phyloP scores from a whole-genome alignment of 805 yeast genomes.

The Candida glaebosa region DNA sequence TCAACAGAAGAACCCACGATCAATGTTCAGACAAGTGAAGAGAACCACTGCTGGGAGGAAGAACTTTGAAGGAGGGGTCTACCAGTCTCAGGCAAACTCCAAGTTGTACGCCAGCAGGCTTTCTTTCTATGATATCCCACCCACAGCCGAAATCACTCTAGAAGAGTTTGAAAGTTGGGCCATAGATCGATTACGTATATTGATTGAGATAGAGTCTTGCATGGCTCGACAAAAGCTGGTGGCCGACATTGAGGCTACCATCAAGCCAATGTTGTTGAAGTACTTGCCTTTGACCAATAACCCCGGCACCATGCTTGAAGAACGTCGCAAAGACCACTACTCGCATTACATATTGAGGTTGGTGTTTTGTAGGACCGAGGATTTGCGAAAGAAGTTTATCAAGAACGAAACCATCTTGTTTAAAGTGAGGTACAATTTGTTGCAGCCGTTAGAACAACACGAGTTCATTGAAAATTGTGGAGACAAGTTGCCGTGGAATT shows the following conservation, averaged over 20 bases:
- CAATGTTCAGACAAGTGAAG: constrained; percentile 71
- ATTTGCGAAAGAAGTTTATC: constrained; percentile 74
- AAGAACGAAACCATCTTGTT: constrained; percentile 74
- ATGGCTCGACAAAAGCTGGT: constrained; percentile 57
- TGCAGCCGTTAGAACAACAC: constrained; percentile 64
- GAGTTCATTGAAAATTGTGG: constrained; percentile 56
- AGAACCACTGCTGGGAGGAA: constrained; percentile 72
- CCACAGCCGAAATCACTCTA: constrained; percentile 78
- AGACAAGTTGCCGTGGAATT: constrained; percentile 69
- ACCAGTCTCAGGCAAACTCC: constrained; percentile 26
- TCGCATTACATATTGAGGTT: constrained; percentile 85
- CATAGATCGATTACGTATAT: constrained; percentile 77
- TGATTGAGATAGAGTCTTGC: constrained; percentile 81
- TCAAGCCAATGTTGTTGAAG: constrained; percentile 64
- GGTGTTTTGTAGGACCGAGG: constrained; percentile 86
- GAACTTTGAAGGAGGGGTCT: constrained; percentile 47
- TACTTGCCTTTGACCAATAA: constrained; percentile 48
- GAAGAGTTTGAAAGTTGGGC: constrained; percentile 97
- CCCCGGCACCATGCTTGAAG: constrained; percentile 43
- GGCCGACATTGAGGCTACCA: constrained; percentile 60
- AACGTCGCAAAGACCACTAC: constrained; percentile 85
- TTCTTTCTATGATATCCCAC: constrained; percentile 74
- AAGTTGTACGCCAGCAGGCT: constrained; percentile 55
- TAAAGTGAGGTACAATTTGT: constrained; percentile 62
- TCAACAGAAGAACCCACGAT: background rate